Evolutionary conservation across 2,329 filamentous ascomycete genomes (phyloP).

Genomic region (Alternaria gaisen): DNA sequence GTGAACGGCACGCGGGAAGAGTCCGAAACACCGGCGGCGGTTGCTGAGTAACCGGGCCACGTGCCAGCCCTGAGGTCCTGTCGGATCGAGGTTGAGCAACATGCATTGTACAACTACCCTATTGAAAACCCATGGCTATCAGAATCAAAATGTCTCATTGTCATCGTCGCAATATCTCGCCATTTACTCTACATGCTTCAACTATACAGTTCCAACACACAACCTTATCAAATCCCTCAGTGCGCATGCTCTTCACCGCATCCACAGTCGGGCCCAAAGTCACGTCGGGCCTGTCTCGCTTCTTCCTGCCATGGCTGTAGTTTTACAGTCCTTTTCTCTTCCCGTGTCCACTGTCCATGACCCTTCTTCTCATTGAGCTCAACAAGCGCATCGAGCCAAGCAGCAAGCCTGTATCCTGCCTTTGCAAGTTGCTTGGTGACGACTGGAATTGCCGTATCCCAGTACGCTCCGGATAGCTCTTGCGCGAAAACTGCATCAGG

Average conservation of each 20-base stretch:
- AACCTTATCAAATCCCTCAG: constrained; percentile 1
- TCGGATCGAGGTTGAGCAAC: background rate
- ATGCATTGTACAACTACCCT: too few relatives aligned
- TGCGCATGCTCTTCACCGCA: constrained; percentile 36
- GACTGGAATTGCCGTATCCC: constrained; percentile 49
- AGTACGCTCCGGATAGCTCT: constrained; percentile 52
- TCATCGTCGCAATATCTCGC: background rate
- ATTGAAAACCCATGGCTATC: too few relatives aligned
- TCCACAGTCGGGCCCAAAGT: constrained; percentile 41
- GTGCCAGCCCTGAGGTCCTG: background rate
- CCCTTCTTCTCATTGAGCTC: constrained; percentile 25
- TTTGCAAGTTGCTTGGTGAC: constrained; percentile 57
- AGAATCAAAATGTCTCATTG: background rate
- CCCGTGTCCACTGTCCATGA: constrained; percentile 16
- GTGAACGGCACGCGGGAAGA: background rate
- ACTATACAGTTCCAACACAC: background rate
- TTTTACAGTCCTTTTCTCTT: constrained; percentile 22
- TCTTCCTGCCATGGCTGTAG: constrained; percentile 42
- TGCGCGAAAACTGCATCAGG: constrained; percentile 44
- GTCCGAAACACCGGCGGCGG: constrained; percentile 7
- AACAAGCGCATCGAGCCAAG: constrained; percentile 44
- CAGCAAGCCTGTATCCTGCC: constrained; percentile 45
- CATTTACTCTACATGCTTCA: background rate
- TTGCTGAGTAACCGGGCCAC: constrained; percentile 10
- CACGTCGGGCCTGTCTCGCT: constrained; percentile 36